Conservation (phyloP, 176 grass and related monocot species). For the Leersia perrieri region DNA sequence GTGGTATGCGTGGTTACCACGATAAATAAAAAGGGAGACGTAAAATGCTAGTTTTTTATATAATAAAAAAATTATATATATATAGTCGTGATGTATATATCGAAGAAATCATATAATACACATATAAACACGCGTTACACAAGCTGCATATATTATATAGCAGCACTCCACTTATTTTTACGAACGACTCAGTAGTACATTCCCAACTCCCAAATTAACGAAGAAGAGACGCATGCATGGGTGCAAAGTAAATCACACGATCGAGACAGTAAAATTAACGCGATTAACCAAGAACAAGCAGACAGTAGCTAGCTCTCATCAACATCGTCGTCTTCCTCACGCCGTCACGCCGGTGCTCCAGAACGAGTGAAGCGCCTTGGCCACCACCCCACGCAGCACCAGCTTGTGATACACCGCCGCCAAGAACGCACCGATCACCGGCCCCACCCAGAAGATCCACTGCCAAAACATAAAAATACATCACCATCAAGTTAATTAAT, state of each 20-base stretch:
- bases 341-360: slow-evolving; percentile 31
- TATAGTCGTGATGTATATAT: no score
- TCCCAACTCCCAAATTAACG: neutral
- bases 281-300: neutral
- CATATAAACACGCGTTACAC: neutral
- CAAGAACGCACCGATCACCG: slow-evolving; percentile 49
- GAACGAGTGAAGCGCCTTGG: slow-evolving; percentile 63
- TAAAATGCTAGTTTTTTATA: no score
- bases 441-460: slow-evolving; percentile 97
- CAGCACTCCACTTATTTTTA: neutral
- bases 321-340: neutral
- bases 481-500: neutral
- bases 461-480: slow-evolving; percentile 36
- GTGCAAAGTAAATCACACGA: neutral
- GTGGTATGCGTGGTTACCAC: no score
- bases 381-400: slow-evolving; percentile 50
- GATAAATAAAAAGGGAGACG: no score
- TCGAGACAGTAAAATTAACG: neutral
- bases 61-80: no score
- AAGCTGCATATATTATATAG: neutral
- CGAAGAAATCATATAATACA: neutral
- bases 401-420: slow-evolving; percentile 72
- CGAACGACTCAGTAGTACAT: neutral
- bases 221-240: neutral
- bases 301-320: neutral